Base-by-base conservation (phyloP, 257 asterid genomes). In the Penstemon barbatus region DNA sequence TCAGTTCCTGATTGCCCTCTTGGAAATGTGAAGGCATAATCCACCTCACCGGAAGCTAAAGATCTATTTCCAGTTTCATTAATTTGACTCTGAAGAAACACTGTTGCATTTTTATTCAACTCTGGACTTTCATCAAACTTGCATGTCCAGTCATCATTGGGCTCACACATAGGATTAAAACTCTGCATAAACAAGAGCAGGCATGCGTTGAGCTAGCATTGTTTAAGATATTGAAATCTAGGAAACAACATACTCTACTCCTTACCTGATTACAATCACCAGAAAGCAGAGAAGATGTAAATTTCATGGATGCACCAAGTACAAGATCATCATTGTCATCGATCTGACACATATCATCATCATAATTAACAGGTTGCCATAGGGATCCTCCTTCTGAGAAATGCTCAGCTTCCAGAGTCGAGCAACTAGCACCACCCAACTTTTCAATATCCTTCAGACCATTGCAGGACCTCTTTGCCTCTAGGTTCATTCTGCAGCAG, bases 151-250 rank as follows among this genome's bases (percentile, higher is more conserved):
- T 87, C 87, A 77, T 86, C 93, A 76, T 77, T 82, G 44, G 99
- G 97, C 68, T 90, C 99, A 61, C 84, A 75, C 89, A 94, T 85
- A 18, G 96, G 98, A 83, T 94, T 92, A 66, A 87, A 92, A 80
- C 97, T 94, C 99, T 94, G 82, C 60, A 62, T 38, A 62, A 64
- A 50, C 57, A 74, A 78, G 9, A 68, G 44, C 64, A 58, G 7
- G 40, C 48, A 51, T 15, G 68, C 54, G 56, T 46, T 75, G 72
- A 74, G 48, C 65, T 73, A 41, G 51, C 38, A 61, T 5, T 67
- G 50, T 12, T 25, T 25, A 25, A 25, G 33, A 25, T 25, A 25
- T 25, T 25, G 33, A 25, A 60, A 11, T 43, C 60, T 37, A 44
- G 59, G 69, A 63, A 49, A 37, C 57, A 67, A 61, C 8, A 69